Evolutionary conservation across 2,329 filamentous ascomycete species (phyloP), one percentile per base, ranked within the genome.

Genomic region (Xenosphaeropsis pyriputrescens): DNA sequence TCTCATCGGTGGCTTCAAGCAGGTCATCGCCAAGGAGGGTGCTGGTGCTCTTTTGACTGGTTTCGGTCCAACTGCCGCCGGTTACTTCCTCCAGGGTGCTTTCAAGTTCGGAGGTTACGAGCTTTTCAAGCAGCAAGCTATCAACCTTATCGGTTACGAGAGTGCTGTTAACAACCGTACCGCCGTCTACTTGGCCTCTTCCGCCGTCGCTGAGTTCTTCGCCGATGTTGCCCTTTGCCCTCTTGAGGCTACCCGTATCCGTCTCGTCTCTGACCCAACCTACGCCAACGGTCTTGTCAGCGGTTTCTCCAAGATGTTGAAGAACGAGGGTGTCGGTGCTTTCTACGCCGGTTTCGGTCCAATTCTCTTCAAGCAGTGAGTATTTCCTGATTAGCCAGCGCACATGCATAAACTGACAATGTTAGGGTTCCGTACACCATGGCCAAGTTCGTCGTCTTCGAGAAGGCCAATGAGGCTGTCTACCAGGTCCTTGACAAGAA

Each of bases 61-160:
- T 64, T 73, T 78, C 61, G 85, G 85, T 51, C 85, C 85, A 55
- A 93, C 85, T 57, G 77, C 78, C 50, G 82, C 85, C 48, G 85
- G 85, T 62, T 93, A 93, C 70, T 93, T 93, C 79, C 78, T 93
- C 54, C 85, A 93, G 69, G 85, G 85, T 59, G 81, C 84, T 54
- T 78, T 91, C 73, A 93, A 93, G 70, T 91, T 91, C 63, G 85
- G 85, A 62, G 85, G 85, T 61, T 93, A 93, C 65, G 85, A 93
- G 68, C 79, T 93, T 68, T 93, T 93, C 81, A 93, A 93, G 79
- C 75, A 88, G 69, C 82, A 91, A 67, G 75, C 68, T 58, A 91
- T 93, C 64, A 80, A 85, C 70, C 45, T 70, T 45, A 64, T 93
- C 55, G 85, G 85, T 56, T 77, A 78, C 59, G 82, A 88, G 64